phyloP scores from a whole-genome alignment of 192 early-diverging fungal species.

The Coemansia sp. region DNA sequence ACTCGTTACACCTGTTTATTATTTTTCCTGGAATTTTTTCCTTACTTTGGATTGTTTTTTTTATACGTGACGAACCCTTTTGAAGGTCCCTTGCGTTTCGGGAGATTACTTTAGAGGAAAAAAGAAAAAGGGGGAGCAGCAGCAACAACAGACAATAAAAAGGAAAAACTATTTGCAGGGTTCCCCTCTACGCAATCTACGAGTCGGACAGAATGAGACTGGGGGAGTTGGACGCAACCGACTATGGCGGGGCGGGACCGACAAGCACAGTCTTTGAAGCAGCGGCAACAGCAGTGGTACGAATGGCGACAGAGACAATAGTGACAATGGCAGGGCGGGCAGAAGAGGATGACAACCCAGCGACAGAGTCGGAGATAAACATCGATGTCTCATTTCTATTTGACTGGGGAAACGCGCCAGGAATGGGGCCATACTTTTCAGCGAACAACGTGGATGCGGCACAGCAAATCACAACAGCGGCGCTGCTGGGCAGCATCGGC shows the following conservation, averaged over 20 bases:
- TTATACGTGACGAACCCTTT: no score
- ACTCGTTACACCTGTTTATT: no score
- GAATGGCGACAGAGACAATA: not conserved
- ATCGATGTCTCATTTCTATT: constrained; percentile 36
- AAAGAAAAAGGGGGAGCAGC: no score
- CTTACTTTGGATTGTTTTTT: no score
- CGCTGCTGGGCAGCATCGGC: constrained; percentile 38
- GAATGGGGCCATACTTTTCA: constrained; percentile 47
- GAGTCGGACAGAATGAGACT: no score
- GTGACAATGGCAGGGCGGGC: not conserved
- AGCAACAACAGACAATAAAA: not conserved
- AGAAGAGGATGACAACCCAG: constrained; percentile 8
- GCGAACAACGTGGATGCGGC: constrained; percentile 51
- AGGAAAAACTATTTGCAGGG: not conserved
- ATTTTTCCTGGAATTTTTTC: no score
- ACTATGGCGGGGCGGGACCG: not conserved
- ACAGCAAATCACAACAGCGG: constrained; percentile 49
- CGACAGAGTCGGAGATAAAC: constrained; percentile 26
- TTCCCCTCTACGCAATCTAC: no score
- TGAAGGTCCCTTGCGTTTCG: no score
- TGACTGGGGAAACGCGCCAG: constrained; percentile 51
- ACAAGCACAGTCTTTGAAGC: not conserved
- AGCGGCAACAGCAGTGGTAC: not conserved
- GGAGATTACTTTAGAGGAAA: no score
- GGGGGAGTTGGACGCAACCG: constrained; percentile 3